Conservation (phyloP, 164 flowering plant genomes). For the Vitis rupestris region DNA sequence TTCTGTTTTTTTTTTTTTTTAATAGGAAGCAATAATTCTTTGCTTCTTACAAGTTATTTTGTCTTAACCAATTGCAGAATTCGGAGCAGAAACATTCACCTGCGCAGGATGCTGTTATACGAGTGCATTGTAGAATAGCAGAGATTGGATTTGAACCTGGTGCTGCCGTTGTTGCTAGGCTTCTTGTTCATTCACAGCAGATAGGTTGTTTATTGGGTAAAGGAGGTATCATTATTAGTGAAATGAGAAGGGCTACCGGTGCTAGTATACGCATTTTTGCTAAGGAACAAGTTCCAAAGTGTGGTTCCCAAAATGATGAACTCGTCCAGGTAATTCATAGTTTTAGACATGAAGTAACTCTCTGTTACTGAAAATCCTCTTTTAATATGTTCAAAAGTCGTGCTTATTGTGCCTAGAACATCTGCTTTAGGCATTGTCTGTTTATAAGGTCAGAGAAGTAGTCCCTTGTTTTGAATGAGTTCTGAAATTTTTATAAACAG, state of each 20-base stretch:
- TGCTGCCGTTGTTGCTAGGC: conserved; percentile 49
- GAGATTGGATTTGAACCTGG: conserved; percentile 49
- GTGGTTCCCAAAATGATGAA: conserved; percentile 41
- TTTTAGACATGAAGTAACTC: too few species aligned
- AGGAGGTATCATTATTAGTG: conserved; percentile 55
- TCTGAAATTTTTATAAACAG: too few species aligned
- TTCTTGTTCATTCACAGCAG: conserved; percentile 59
- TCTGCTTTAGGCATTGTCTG: too few species aligned
- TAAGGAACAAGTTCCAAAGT: conserved; percentile 41
- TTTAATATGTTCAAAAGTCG: too few species aligned
- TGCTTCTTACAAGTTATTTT: neutral
- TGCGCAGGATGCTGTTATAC: conserved; percentile 66
- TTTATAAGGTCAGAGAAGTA: too few species aligned
- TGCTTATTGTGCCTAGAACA: too few species aligned
- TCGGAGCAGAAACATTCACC: conserved; percentile 47
- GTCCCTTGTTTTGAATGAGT: too few species aligned
- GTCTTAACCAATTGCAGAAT: conserved; percentile 32
- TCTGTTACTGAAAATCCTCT: too few species aligned
- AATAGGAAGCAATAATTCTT: neutral
- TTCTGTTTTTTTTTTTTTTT: too few species aligned
- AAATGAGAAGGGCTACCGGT: conserved; percentile 60
- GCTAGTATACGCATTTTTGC: conserved; percentile 50
- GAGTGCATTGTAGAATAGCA: conserved; percentile 49
- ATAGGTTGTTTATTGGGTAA: conserved; percentile 57
- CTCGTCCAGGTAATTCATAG: conserved; percentile 48